Conservation (phyloP, 805 yeast genomes). For the Ogataea trehaloabstinens region DNA sequence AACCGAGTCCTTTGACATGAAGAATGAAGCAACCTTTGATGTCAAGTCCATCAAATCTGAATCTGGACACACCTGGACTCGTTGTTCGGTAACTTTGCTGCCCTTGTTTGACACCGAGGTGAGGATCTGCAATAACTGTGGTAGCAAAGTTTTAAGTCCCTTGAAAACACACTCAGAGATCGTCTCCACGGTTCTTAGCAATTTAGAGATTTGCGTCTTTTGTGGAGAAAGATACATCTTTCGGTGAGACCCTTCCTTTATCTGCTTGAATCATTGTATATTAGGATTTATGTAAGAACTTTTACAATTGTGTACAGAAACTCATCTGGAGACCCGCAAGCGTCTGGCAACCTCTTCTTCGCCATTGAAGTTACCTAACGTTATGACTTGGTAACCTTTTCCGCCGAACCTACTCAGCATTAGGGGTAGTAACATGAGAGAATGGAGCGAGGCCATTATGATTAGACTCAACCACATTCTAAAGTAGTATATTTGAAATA, state of each 20-base stretch:
- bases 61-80: constrained; percentile 35
- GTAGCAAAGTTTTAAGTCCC: constrained; percentile 21
- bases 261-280: no score
- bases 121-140: constrained; percentile 35
- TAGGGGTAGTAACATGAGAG: constrained; percentile 77
- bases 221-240: constrained; percentile 19
- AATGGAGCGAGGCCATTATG: constrained; percentile 72
- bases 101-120: constrained; percentile 36
- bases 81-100: constrained; percentile 37
- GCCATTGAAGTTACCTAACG: constrained; percentile 18
- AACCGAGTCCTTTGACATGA: constrained; percentile 12
- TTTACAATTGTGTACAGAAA: no score
- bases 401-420: constrained; percentile 66
- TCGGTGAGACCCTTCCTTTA: constrained; percentile 3
- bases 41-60: constrained; percentile 13
- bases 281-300: background rate
- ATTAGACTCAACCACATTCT: constrained; percentile 90
- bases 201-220: constrained; percentile 26
- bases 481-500: constrained; percentile 89
- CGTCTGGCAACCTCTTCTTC: constrained; percentile 26
- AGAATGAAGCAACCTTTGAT: constrained; percentile 3
- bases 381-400: constrained; percentile 38
- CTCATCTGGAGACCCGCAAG: constrained; percentile 11
- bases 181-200: constrained; percentile 13
- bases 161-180: constrained; percentile 6